A percentile compares a stretch with the other conserved stretches of the same genome.
Evolutionary conservation across 108 stramenopile genomes (phyloP).

Genomic region (Conticribra weissflogii): DNA sequence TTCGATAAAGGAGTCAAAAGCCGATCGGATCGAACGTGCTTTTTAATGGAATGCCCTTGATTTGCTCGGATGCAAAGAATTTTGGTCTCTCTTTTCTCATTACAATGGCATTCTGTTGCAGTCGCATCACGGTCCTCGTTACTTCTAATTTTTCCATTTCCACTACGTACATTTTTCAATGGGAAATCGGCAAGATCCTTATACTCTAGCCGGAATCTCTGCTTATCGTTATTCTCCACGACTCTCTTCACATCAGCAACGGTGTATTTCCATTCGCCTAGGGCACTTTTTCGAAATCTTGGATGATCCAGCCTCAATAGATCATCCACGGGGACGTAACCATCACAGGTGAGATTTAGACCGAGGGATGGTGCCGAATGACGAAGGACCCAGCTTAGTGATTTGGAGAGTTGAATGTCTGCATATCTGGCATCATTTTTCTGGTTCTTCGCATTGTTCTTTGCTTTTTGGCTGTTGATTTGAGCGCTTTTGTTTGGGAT

Average conservation of each 20-base stretch:
- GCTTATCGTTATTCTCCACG: constrained; percentile 73
- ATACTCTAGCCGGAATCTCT: constrained; percentile 61
- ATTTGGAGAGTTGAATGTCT: constrained; percentile 54
- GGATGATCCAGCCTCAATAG: constrained; percentile 57
- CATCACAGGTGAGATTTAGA: constrained; percentile 62
- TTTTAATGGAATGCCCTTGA: constrained; percentile 77
- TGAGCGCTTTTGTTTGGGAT: neutral
- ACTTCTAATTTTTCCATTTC: neutral
- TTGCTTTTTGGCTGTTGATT: constrained; percentile 8
- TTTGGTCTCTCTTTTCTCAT: constrained; percentile 3
- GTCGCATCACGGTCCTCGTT: constrained; percentile 3
- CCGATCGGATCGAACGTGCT: constrained; percentile 51
- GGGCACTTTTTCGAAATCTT: constrained; percentile 35
- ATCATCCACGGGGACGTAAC: constrained; percentile 69
- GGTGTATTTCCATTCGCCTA: constrained; percentile 30
- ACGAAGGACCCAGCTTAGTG: constrained; percentile 73
- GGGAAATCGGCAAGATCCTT: constrained; percentile 16
- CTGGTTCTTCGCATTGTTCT: neutral
- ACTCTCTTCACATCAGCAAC: constrained; percentile 57
- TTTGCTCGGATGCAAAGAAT: constrained; percentile 84
- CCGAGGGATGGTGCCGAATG: constrained; percentile 73
- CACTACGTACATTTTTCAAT: neutral
- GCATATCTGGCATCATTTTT: constrained; percentile 2
- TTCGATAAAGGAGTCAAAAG: constrained; percentile 55
- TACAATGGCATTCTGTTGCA: neutral